A percentile compares a stretch with the other conserved stretches of the same genome.
Conservation (phyloP, 306 rosid species). For the Trifolium dubium region DNA sequence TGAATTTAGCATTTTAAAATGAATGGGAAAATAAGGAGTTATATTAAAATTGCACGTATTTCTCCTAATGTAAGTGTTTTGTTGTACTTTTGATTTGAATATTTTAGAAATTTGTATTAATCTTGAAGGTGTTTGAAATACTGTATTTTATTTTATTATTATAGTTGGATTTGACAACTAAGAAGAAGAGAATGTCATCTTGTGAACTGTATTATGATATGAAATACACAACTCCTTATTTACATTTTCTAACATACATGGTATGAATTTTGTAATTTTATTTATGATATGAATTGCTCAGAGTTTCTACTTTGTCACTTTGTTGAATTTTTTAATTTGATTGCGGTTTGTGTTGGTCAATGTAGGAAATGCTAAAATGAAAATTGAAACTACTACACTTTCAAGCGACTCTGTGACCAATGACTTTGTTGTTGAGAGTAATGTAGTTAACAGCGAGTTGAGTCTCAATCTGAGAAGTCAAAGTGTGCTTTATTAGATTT, state of each 20-base stretch:
- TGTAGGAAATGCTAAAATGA: constrained; percentile 13
- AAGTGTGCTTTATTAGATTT: constrained; percentile 45
- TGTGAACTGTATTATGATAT: constrained; percentile 47
- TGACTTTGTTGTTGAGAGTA: background rate
- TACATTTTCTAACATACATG: constrained; percentile 44
- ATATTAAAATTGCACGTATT: constrained; percentile 23
- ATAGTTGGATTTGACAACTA: constrained; percentile 35
- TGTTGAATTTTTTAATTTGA: background rate
- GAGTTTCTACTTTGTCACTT: background rate
- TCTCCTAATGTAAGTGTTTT: constrained; percentile 32
- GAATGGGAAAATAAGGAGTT: no score
- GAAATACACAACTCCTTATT: constrained; percentile 39
- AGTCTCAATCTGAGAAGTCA: background rate
- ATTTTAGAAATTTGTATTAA: background rate
- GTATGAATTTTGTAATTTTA: background rate
- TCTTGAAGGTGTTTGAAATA: background rate
- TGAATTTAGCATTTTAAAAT: no score
- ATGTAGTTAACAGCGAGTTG: background rate
- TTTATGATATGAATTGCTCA: background rate
- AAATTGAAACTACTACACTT: constrained; percentile 39
- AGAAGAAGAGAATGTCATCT: constrained; percentile 26
- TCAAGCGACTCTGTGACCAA: constrained; percentile 40
- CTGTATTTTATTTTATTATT: background rate
- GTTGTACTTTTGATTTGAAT: background rate
- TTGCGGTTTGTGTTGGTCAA: background rate